Base-by-base conservation (phyloP, 768 basidiomycete species). In the Exidia glandulosa region DNA sequence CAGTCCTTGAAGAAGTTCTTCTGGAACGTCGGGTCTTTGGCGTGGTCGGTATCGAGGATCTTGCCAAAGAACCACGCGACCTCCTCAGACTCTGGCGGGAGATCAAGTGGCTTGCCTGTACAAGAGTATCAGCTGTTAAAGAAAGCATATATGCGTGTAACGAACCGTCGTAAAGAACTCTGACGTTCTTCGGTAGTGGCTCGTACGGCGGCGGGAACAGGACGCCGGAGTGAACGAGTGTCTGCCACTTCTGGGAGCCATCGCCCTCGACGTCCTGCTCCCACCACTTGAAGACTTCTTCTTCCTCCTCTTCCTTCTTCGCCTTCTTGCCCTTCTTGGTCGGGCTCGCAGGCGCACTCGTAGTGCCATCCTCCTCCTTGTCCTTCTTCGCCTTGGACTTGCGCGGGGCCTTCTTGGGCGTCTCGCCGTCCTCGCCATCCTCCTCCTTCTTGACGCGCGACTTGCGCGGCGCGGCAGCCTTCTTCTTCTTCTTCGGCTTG, bases 1-100 rank as follows among this genome's bases (percentile, higher is more conserved):
- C 88, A 98, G 69, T 97, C 95, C 0, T 86, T 80, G 71, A 98
- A 99, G 73, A 99, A 99, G 72, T 99, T 98, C 71, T 86, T 85
- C 72, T 90, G 88, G 76, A 99, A 99, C 0, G 78, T 84, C 14
- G 76, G 78, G 70, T 98, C 94, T 73, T 88, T 79, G 5, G 90
- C 90, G 67, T 99, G 94, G 62, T 94, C 90, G 6, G 90, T 90
- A 71, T 94, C 93, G 36, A 98, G 68, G 78, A 98, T 82, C 23
- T 93, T 90, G 34, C 77, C 96, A 67, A 94, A 99, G 73, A 99
- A 99, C 7, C 89, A 88, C 31, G 96, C 95, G 52, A 98, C 95
- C 72, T 99, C 96, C 73, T 99, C 96, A 6, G 94, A 79, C 62
- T 87, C 91, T 13, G 81, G 83, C 25, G 92, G 84, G 33, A 99